Base-by-base conservation (phyloP, 2,329 filamentous ascomycete genomes). In the Sarocladiaceae sp. region DNA sequence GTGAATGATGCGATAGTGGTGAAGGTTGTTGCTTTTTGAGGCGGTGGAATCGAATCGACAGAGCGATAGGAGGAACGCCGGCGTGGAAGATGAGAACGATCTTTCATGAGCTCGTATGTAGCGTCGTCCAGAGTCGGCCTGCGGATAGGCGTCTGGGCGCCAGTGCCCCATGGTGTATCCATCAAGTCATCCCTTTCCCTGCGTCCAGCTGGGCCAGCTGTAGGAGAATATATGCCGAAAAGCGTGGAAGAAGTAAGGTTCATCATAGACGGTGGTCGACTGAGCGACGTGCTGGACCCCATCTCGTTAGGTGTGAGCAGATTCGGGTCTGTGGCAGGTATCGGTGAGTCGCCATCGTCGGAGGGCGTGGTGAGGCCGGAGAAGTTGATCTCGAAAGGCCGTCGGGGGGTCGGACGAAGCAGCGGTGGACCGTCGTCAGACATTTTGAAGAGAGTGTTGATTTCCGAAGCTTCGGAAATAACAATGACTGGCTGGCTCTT, bases 211-310 rank as follows among this genome's bases (percentile, higher is more conserved):
- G 69, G 68, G 40, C 79, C 74, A 53, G 80, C 79, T 1, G 82
- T 81, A 6, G 83, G 84, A 11, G 84, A 85, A 74, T 96, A 99
- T 62, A 99, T 99, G 52, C 94, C 93, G 59, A 87, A 88, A 4
- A 99, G 80, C 0, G 94, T 96, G 2, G 90, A 92, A 10, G 88
- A 86, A 3, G 90, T 96, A 55, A 99, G 78, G 65, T 97, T 96
- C 63, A 91, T 75, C 53, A 90, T 81, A 10, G 90, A 96, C 58
- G 87, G 83, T 22, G 86, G 88, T 54, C 89, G 83, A 63, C 80
- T 86, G 58, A 83, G 74, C 4, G 44, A 48, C 5, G 44, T 18
- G 25, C 40, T 29, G 25, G 46, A 33, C 13, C 17, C 15, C 33
- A 28, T 50, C 15, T 50, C 47, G 18, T 37, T 50, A 3, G 47